Percentiles rank a stretch among this genome's conserved stretches.
Conservation (phyloP, 2,329 filamentous ascomycete species). For the Cercospora janseana region DNA sequence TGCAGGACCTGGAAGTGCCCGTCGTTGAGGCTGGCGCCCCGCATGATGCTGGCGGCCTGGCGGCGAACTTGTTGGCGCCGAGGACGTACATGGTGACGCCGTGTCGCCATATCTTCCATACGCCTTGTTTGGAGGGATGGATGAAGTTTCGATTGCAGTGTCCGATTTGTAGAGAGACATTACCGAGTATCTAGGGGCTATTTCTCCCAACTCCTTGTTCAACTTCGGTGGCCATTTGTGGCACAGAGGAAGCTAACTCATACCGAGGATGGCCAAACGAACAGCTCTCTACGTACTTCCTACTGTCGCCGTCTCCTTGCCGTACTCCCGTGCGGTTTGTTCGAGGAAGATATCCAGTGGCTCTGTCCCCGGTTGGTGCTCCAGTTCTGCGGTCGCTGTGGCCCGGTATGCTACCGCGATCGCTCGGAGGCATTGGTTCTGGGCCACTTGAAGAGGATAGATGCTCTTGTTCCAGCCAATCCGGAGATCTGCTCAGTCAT, state of each 20-base stretch:
- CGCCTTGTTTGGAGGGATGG: conserved; percentile 87
- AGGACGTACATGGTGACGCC: conserved; percentile 95
- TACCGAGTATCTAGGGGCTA: conserved; percentile 73
- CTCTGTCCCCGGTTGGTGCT: conserved; percentile 6
- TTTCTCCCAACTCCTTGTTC: too few species aligned
- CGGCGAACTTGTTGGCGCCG: conserved; percentile 67
- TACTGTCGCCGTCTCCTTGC: background rate
- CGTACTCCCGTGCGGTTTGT: background rate
- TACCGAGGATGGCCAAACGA: too few species aligned
- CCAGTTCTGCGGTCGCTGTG: conserved; percentile 8
- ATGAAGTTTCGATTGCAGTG: conserved; percentile 91
- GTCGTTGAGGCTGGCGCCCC: conserved; percentile 58
- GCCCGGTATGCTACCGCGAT: conserved; percentile 19
- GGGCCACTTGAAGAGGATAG: conserved; percentile 9
- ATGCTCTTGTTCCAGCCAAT: conserved; percentile 4
- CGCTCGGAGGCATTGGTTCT: conserved; percentile 14
- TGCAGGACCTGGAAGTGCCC: conserved; percentile 85
- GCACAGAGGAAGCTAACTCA: too few species aligned
- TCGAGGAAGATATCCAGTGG: conserved; percentile 10
- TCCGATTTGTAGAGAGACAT: conserved; percentile 86
- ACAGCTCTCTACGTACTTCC: too few species aligned
- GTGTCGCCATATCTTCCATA: conserved; percentile 94
- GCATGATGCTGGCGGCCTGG: conserved; percentile 45
- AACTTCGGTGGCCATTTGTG: too few species aligned
- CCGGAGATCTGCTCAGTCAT: background rate